Evolutionary conservation across 495 filamentous ascomycete genomes (phyloP), one percentile per base, ranked within the genome.

Genomic region (Penicillium arizonense): DNA sequence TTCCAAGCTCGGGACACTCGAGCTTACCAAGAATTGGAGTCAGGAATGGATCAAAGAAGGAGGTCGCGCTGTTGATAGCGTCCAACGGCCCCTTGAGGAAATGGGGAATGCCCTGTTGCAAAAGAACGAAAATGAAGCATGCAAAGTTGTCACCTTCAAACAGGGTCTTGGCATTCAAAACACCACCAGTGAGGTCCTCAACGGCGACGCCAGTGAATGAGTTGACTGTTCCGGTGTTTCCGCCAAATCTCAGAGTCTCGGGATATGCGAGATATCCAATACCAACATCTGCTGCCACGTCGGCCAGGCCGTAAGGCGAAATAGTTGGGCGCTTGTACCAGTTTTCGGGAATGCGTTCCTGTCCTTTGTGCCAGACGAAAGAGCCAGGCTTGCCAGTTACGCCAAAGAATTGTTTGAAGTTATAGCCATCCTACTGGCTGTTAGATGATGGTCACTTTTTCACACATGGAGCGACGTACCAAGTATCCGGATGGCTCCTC

Each of bases 181-280:
- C 71, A 7, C 76, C 78, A 8, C 70, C 70, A 9, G 76, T 81
- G 26, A 84, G 43, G 37, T 69, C 60, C 1, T 48, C 47, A 18
- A 78, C 13, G 53, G 78, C 64, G 44, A 81, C 56, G 11, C 73
- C 69, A 26, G 67, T 66, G 58, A 82, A 83, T 16, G 74, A 72
- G 59, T 83, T 77, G 13, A 73, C 63, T 7, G 58, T 71, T n/a
- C 77, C 78, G 14, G 71, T 76, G 61, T 83, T 83, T 50, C 78
- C 78, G 39, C 81, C 81, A 21, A 81, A 39, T 35, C 50, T 56
- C 32, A 69, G 47, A 2, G 76, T 67, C 18, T 63, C 11, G 5
- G 58, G 62, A 44, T 52, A 67, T 18, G 73, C 70, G 20, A 59
- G 55, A 38, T 71, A 58, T 40, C 53, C 48, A 10, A 46, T 30